Evolutionary conservation across 2,329 filamentous ascomycete genomes (phyloP).

Genomic region (Chrysoporthe puriensis): DNA sequence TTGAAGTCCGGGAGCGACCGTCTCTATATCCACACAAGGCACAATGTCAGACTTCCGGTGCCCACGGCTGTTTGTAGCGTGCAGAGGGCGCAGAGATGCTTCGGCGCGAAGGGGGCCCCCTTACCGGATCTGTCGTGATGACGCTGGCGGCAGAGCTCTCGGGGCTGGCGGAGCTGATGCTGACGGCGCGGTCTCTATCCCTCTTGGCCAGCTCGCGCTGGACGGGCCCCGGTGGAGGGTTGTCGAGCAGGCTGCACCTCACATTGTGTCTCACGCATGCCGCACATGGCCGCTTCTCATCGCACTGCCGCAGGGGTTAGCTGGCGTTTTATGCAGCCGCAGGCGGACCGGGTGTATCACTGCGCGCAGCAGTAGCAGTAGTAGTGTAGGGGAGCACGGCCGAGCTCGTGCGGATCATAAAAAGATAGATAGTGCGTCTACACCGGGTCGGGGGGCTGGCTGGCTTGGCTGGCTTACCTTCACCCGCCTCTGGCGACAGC

Average conservation of each 20-base stretch:
- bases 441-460: too few relatives aligned
- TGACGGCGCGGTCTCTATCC: neutral
- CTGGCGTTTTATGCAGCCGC: neutral
- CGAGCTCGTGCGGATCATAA: neutral
- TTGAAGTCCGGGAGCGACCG: conserved; percentile 22
- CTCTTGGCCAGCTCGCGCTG: conserved; percentile 12
- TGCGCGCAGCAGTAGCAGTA: too few relatives aligned
- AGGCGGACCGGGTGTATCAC: too few relatives aligned
- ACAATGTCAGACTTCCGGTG: conserved; percentile 11
- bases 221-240: conserved; percentile 16
- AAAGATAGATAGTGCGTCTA: too few relatives aligned
- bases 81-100: neutral
- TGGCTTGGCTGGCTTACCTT: conserved; percentile 25
- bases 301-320: conserved; percentile 28
- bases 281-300: conserved; percentile 32
- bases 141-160: conserved; percentile 38
- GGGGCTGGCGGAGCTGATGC: conserved; percentile 18
- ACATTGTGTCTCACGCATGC: conserved; percentile 32
- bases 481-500: conserved; percentile 31
- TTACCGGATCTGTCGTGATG: conserved; percentile 24
- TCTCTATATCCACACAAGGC: conserved; percentile 13
- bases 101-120: neutral
- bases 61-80: neutral
- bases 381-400: neutral
- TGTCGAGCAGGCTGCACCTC: conserved; percentile 30